Evolutionary conservation across 2,329 filamentous ascomycete genomes (phyloP), one percentile per base, ranked within the genome.

Genomic region (Akanthomyces lecanii): DNA sequence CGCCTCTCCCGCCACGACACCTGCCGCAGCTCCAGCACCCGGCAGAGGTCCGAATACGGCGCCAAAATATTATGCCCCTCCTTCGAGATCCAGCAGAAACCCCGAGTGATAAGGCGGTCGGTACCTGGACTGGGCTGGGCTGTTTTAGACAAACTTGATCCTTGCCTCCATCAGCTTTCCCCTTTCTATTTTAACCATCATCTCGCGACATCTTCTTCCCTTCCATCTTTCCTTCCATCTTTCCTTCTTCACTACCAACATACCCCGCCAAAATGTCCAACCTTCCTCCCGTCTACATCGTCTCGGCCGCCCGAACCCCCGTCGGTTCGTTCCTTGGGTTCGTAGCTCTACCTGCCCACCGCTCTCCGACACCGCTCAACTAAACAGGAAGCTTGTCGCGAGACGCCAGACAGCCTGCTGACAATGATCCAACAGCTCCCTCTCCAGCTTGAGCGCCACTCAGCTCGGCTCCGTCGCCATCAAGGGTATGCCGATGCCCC

Each of bases 261-360:
- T 28, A 55, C 23, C 47, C 63, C 58, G 48, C 60, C 78, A 85
- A 71, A 65, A 96, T 96, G 91, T 84, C 91, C 74, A 86, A 85
- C 69, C 85, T 93, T 67, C 89, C 92, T 68, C 85, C 92, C 64
- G 94, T 99, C 69, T 99, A 99, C 81, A 97, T 99, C 73, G 92
- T 97, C 74, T 95, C 95, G 64, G 89, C 88, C 67, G 91, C 87
- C 72, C 87, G 93, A 78, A 99, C 95, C 68, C 95, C 95, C 60
- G 84, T 97, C 68, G 95, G 95, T 72, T 93, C 91, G 68, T 99
- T 99, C 80, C 86, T 97, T 73, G 95, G 95, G 92, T 96, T 79
- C 66, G 76, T 63, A 44, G 40, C 23, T 42, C 51, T 61, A 36
- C 55, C 51, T 61, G 8, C 55, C 25, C 50, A 58, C 64, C 50